Base-by-base conservation (phyloP, 2,329 filamentous ascomycete species). In the Botryotinia convoluta region DNA sequence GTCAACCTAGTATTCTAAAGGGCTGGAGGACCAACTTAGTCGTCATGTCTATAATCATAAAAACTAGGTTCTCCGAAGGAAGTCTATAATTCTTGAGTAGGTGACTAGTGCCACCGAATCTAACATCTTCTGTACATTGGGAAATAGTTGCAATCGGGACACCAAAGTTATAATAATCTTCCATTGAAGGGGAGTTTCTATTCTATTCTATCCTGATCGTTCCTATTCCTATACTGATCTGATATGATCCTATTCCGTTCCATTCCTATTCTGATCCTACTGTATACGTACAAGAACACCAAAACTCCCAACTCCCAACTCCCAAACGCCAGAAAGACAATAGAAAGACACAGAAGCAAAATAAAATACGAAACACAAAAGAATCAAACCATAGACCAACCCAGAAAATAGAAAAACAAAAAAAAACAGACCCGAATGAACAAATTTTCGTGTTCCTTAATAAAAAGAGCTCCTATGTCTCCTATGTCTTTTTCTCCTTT, bases 1-100 rank as follows among this genome's bases (percentile, higher is more conserved):
- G n/a, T 29, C 3, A 29, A 12, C 16, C 14, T 18, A 3, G 6
- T 29, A 4, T 8, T 0, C 16, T 8, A 4, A 18, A 9, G 16
- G 14, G 1, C 3, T 57, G 3, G 14, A 57, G 51, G 6, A 29
- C n/a, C n/a, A 57, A 57, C 3, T 29, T 18, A 3, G 14, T 29
- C 14, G n/a, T 1, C 3, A 9, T 57, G 6, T n/a, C 0, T 57
- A 57, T 18, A 29, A 32, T 9, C 14, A 18, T 1, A 6, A 57
- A 57, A 29, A 18, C 6, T 1, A 4, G 14, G n/a, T 29, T 29
- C 51, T 29, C n/a, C 14, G 7, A 18, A 18, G n/a, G 3, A 9
- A 57, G 6, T 29, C 29, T 9, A 32, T 3, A 57, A 14, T 57
- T 9, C n/a, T 29, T 29, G 51, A 57, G 22, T 29, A 32, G 29